Conservation (phyloP, 2,329 filamentous ascomycete species). For the Xylariomycetidae sp. region DNA sequence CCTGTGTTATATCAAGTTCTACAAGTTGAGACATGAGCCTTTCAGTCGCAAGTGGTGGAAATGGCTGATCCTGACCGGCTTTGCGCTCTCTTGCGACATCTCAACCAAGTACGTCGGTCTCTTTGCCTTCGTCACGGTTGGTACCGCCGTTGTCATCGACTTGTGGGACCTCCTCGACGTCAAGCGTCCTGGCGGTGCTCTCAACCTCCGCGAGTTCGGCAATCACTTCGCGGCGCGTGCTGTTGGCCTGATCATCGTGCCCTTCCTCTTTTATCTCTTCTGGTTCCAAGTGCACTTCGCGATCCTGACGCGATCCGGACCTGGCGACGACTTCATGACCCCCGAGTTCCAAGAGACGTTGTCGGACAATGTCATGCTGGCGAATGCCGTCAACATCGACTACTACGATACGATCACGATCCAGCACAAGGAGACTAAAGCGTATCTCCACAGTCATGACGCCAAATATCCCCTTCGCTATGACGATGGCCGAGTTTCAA, state of each 20-base stretch:
- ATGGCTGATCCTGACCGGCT: constrained; percentile 92
- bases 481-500: constrained; percentile 94
- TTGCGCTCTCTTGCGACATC: constrained; percentile 93
- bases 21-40: constrained; percentile 84
- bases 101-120: constrained; percentile 96
- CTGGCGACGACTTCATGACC: constrained; percentile 97
- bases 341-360: constrained; percentile 97
- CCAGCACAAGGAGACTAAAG: constrained; percentile 94
- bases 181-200: constrained; percentile 74
- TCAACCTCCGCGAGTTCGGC: constrained; percentile 71
- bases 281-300: constrained; percentile 99
- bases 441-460: constrained; percentile 88
- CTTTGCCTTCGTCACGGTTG: constrained; percentile 96
- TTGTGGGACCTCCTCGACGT: constrained; percentile 92
- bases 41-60: constrained; percentile 99
- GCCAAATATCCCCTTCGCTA: constrained; percentile 90
- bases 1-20: constrained; percentile 93
- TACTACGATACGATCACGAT: constrained; percentile 87
- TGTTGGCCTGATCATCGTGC: constrained; percentile 81
- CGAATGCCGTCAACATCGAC: constrained; percentile 77
- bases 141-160: constrained; percentile 87
- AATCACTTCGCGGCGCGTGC: constrained; percentile 87
- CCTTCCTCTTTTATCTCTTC: constrained; percentile 97
- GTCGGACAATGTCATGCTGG: constrained; percentile 87
- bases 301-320: constrained; percentile 80